Evolutionary conservation across 768 basidiomycete genomes (phyloP).

Genomic region (Amanita rimosa): DNA sequence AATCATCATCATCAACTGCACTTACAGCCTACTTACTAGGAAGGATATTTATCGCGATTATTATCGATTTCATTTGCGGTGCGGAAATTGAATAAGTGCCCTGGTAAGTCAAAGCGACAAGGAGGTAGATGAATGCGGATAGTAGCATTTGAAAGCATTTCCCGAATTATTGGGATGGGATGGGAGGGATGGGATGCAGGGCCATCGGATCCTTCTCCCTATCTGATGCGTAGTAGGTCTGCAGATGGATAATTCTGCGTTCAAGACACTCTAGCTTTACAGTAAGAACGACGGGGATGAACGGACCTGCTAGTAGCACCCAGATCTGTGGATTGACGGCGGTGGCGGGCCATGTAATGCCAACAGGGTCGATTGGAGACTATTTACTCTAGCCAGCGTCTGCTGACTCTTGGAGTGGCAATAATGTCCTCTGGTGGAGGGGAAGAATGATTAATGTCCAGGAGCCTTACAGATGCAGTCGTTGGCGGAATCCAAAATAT

Average conservation of each 20-base stretch:
- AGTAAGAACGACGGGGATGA: too few species aligned
- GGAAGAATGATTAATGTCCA: too few species aligned
- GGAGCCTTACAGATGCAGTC: too few species aligned
- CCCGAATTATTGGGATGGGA: neutral
- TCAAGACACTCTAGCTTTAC: too few species aligned
- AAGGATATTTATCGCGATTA: neutral
- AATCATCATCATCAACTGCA: neutral
- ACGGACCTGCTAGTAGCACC: neutral
- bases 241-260: too few species aligned
- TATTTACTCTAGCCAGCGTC: neutral
- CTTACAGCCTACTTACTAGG: neutral
- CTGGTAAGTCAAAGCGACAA: neutral
- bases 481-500: too few species aligned
- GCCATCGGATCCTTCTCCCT: neutral
- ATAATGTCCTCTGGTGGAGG: too few species aligned
- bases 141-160: neutral
- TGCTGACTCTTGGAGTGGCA: too few species aligned
- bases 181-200: neutral
- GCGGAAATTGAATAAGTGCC: neutral
- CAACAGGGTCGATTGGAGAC: neutral
- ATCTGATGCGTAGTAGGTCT: neutral
- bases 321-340: neutral
- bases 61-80: neutral
- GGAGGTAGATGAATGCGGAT: constrained; percentile 1
- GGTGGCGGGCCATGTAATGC: neutral